These are phyloP conservation scores for Neoarthrinium moseri DNA, from an alignment of 2,329 filamentous ascomycete genomes.

Conservation along the genomic window DNA sequence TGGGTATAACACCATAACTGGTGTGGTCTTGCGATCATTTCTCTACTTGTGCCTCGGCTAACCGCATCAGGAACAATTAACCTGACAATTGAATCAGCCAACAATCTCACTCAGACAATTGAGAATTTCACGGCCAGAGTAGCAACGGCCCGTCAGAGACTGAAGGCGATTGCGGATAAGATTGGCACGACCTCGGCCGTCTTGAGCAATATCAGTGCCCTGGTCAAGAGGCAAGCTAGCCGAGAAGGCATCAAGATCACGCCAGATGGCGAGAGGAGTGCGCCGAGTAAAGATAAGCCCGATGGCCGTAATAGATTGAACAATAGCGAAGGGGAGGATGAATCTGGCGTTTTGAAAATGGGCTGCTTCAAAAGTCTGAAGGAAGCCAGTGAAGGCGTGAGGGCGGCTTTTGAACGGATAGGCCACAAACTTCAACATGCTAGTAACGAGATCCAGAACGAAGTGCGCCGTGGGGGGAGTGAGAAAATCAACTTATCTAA, in stretches of 20 bases:
- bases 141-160: neutral
- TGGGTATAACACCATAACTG: neutral
- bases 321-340: neutral
- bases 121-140: neutral
- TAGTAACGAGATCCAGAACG: neutral
- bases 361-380: neutral
- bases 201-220: neutral
- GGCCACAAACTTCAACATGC: neutral
- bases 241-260: neutral
- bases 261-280: neutral
- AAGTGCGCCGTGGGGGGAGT: neutral
- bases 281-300: neutral
- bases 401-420: neutral
- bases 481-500: neutral
- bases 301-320: neutral
- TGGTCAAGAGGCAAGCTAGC: neutral
- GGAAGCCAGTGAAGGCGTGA: neutral
- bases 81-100: neutral
- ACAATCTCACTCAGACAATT: neutral
- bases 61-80: neutral
- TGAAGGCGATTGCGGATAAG: neutral
- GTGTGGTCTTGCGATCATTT: neutral
- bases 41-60: no score
- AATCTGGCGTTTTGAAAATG: neutral
- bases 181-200: neutral